Conservation (phyloP, 2,329 filamentous ascomycete genomes). For the Arthrobotrys pseudoclavata region DNA sequence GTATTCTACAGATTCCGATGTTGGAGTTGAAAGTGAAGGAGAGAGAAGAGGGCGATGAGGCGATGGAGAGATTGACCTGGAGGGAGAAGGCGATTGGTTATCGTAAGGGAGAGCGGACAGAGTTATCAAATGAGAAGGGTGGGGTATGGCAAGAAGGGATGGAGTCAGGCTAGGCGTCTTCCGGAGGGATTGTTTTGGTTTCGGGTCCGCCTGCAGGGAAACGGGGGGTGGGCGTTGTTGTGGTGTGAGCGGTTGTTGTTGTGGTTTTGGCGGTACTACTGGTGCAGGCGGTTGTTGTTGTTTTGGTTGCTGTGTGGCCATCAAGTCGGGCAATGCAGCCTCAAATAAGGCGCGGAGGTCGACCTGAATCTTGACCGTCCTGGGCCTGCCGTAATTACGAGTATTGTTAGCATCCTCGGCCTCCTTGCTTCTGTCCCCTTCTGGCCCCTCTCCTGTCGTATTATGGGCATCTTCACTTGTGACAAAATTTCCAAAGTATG, state of each 20-base stretch:
- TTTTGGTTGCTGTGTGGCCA: conserved; percentile 28
- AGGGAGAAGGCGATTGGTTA: conserved; percentile 38
- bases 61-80: conserved; percentile 12
- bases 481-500: conserved; percentile 43
- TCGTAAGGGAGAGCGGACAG: conserved; percentile 26
- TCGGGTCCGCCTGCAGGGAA: conserved; percentile 16
- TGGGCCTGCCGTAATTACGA: conserved; percentile 8
- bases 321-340: conserved; percentile 23
- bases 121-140: conserved; percentile 40
- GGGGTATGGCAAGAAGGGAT: conserved; percentile 36
- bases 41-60: conserved; percentile 19
- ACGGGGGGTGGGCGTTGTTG: conserved; percentile 27
- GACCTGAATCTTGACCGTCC: conserved; percentile 18
- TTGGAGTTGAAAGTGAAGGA: not conserved
- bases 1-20: conserved; percentile 1
- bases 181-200: conserved; percentile 42
- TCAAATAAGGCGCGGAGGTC: conserved; percentile 27
- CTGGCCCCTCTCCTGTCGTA: not conserved
- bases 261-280: conserved; percentile 9
- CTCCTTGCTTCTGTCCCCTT: conserved; percentile 12
- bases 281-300: conserved; percentile 31
- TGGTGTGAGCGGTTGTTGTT: conserved; percentile 23
- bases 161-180: conserved; percentile 27
- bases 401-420: conserved; percentile 23
- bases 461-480: conserved; percentile 31